Evolutionary conservation across 2,329 filamentous ascomycete species (phyloP).

Genomic region (Penicillium sp.): DNA sequence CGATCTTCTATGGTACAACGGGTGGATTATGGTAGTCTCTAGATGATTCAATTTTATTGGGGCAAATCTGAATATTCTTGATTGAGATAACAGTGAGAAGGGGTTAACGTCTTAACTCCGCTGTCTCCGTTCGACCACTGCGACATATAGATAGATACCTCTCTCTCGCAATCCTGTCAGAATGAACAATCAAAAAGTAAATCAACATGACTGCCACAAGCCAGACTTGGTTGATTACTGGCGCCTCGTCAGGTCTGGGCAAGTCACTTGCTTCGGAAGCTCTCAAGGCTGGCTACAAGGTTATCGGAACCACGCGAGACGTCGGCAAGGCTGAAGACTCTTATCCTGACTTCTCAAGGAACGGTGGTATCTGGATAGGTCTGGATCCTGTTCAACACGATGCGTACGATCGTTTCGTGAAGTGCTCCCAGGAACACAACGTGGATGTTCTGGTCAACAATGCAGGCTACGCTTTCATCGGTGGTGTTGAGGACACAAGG

Average conservation of each 20-base stretch:
- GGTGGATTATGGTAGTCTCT: too few relatives aligned
- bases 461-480: conserved; percentile 21
- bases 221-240: conserved; percentile 31
- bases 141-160: too few relatives aligned
- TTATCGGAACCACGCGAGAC: conserved; percentile 35
- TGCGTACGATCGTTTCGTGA: not conserved
- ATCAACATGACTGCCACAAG: not conserved
- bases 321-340: conserved; percentile 1
- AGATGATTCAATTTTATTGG: not conserved
- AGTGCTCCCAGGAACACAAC: not conserved
- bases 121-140: not conserved
- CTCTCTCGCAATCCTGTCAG: not conserved
- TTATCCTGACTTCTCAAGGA: conserved; percentile 7
- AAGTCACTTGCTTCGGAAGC: conserved; percentile 29
- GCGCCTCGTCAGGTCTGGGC: conserved; percentile 37
- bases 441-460: conserved; percentile 17
- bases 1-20: too few relatives aligned
- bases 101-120: not conserved
- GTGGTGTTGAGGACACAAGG: conserved; percentile 23
- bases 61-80: not conserved
- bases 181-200: not conserved
- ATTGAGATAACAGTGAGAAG: not conserved
- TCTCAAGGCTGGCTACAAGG: conserved; percentile 32
- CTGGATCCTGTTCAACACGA: conserved; percentile 4
- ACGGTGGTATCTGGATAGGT: conserved; percentile 13